Evolutionary conservation across 345 rosid species (phyloP), one percentile per base, ranked within the genome.

Genomic region (Euphorbia peplus): DNA sequence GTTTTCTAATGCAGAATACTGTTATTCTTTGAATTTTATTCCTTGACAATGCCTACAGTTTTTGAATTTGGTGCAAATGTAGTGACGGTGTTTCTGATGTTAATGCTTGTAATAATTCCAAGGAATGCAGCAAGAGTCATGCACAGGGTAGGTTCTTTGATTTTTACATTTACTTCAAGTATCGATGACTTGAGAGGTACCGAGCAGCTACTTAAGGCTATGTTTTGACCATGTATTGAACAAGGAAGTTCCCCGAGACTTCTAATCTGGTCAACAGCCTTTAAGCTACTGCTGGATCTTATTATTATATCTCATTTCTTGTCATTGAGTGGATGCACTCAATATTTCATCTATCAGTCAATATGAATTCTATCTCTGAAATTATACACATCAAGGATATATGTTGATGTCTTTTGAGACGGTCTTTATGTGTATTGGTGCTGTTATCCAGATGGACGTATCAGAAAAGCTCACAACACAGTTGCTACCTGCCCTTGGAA

Each of bases 21-120:
- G 14, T 19, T 55, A 22, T 47, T 22, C 19, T 60, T 14, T 73
- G 25, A 62, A n/a, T 60, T 72, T 25, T 47, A 67, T 79, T 69
- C 84, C 86, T 84, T 86, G 82, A 76, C 44, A 39, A 64, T 75
- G 77, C 25, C 51, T 75, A 91, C 92, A 50, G 85, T 86, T 69
- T 73, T 87, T 46, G 91, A 85, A 14, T 83, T 91, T 73, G 88
- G 89, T 70, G 78, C 73, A 62, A 86, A 89, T 82, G 67, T 73
- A 35, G 71, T 78, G 57, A 86, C 96, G 42, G n/a, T 91, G 66
- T 30, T 84, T 58, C 24, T 83, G 72, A 72, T 87, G 76, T 70
- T 52, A 41, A 25, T 81, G 15, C 72, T 89, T 60, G 86, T 87
- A 55, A 63, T 86, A 50, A 46, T 79, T 69, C 80, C 46, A 66